Evolutionary conservation across 164 flowering plant species (phyloP).

Genomic region (Vitis riparia): DNA sequence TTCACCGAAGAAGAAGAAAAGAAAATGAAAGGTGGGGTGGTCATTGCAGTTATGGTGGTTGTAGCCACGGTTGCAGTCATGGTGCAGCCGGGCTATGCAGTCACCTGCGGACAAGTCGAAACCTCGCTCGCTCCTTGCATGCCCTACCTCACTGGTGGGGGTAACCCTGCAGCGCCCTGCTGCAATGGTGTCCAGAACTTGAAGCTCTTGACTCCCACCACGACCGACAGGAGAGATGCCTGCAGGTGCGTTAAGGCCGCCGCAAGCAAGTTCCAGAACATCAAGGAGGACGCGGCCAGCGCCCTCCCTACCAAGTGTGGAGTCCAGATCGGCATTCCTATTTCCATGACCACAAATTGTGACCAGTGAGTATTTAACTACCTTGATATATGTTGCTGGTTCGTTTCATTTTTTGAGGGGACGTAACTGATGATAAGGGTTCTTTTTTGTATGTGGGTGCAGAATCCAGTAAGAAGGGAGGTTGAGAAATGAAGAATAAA

Average conservation of each 20-base stretch:
- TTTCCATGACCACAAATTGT: slow-evolving; percentile 16
- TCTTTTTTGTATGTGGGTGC: too few relatives aligned
- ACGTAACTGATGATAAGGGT: too few relatives aligned
- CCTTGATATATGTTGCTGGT: too few relatives aligned
- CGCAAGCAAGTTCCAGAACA: slow-evolving; percentile 3
- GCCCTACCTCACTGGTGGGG: slow-evolving; percentile 14
- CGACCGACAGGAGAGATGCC: too few relatives aligned
- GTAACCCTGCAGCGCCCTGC: slow-evolving; percentile 4
- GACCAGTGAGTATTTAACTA: slow-evolving; percentile 11
- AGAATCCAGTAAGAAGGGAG: too few relatives aligned
- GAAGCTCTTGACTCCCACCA: too few relatives aligned
- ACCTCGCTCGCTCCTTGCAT: slow-evolving; percentile 5
- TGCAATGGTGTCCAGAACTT: background rate
- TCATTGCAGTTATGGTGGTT: slow-evolving; percentile 4
- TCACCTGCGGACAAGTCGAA: slow-evolving; percentile 14
- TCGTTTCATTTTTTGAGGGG: too few relatives aligned
- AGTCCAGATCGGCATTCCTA: slow-evolving; percentile 11
- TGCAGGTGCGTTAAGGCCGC: slow-evolving; percentile 8
- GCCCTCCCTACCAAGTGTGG: slow-evolving; percentile 16
- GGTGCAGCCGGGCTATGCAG: slow-evolving; percentile 14
- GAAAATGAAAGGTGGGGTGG: slow-evolving; percentile 8
- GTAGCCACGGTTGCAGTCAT: slow-evolving; percentile 15
- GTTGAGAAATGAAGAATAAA: too few relatives aligned
- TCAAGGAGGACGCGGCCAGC: slow-evolving; percentile 20
- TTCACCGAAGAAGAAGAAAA: slow-evolving; percentile 1